phyloP scores from a whole-genome alignment of 2,329 filamentous ascomycete genomes.

The Dothideomycetes sp. region DNA sequence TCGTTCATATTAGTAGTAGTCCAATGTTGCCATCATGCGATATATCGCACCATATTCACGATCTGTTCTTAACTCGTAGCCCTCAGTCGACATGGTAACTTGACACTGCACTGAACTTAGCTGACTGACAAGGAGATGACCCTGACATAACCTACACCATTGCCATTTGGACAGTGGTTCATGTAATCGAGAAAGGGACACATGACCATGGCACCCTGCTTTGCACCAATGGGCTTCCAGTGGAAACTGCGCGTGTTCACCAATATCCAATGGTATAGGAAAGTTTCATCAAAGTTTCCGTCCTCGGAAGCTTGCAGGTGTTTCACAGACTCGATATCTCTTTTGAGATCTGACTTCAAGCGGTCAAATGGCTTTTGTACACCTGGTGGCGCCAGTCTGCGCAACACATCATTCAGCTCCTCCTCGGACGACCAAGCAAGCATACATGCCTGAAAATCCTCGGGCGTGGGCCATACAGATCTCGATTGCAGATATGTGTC shows the following conservation, averaged over 20 bases:
- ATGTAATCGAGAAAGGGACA: constrained; percentile 67
- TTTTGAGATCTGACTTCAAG: constrained; percentile 23
- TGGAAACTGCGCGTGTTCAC: constrained; percentile 54
- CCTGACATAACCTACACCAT: constrained; percentile 22
- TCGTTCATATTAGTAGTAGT: constrained; percentile 1
- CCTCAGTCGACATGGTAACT: constrained; percentile 41
- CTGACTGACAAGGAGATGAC: background rate
- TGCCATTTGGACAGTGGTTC: constrained; percentile 42
- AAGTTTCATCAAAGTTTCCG: constrained; percentile 25
- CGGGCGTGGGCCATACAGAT: constrained; percentile 54
- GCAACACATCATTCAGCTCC: constrained; percentile 39
- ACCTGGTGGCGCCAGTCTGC: constrained; percentile 30
- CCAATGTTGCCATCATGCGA: constrained; percentile 1
- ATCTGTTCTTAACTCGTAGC: constrained; percentile 48
- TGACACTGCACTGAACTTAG: constrained; percentile 34
- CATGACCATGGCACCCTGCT: constrained; percentile 55
- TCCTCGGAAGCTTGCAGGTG: constrained; percentile 11
- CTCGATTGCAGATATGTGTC: constrained; percentile 45
- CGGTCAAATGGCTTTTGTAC: constrained; percentile 24
- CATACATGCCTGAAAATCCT: constrained; percentile 51
- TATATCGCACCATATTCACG: constrained; percentile 38
- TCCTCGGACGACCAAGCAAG: constrained; percentile 34
- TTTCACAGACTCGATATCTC: constrained; percentile 19
- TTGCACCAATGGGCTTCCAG: constrained; percentile 41
- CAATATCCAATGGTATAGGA: constrained; percentile 51